Evolutionary conservation across 2,329 filamentous ascomycete genomes (phyloP).

Genomic region (Hortaea sp.): DNA sequence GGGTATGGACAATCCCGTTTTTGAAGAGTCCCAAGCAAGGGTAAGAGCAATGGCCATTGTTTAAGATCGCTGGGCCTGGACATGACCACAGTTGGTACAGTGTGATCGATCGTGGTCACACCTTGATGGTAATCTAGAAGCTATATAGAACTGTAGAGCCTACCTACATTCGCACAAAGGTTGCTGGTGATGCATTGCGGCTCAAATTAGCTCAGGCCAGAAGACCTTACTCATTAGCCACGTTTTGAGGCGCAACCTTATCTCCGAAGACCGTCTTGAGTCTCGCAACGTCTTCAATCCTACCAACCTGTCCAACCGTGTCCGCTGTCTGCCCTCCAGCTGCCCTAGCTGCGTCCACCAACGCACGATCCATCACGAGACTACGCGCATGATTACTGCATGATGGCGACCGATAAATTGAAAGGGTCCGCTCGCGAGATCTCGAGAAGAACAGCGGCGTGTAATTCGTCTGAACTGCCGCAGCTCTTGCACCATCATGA

Average conservation of each 20-base stretch:
- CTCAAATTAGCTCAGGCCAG: too few species aligned
- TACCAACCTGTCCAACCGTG: neutral
- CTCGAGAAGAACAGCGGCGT: neutral
- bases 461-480: neutral
- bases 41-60: neutral
- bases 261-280: neutral
- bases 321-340: neutral
- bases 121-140: too few species aligned
- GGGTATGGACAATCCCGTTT: constrained; percentile 9
- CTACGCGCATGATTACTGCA: neutral
- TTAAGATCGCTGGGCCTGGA: neutral
- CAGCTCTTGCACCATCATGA: neutral
- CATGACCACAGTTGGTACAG: too few species aligned
- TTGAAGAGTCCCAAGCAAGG: constrained; percentile 2
- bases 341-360: neutral
- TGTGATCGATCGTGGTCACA: too few species aligned
- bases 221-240: neutral
- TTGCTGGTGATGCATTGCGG: too few species aligned
- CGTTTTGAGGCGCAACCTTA: neutral
- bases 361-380: neutral
- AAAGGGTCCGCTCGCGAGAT: neutral
- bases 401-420: neutral
- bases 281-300: neutral
- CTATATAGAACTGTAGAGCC: too few species aligned
- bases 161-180: too few species aligned